A percentile compares a stretch with the other conserved stretches of the same genome.
Evolutionary conservation across 495 filamentous ascomycete genomes (phyloP).

Genomic region (Hamigera avellanea): DNA sequence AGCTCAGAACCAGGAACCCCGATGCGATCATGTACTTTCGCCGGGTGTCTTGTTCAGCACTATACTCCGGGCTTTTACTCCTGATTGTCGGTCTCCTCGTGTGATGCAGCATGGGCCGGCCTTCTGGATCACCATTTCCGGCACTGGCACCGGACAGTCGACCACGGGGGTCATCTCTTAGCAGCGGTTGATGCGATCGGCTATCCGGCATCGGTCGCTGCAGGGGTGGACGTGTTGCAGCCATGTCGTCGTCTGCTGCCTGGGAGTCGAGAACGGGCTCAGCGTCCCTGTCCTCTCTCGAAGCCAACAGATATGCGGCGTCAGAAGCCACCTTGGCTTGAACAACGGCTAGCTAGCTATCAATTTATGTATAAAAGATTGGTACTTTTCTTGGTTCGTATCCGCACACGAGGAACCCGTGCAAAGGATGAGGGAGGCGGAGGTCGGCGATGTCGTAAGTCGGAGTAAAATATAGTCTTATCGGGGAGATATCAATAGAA

Average conservation of each 20-base stretch:
- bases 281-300: constrained; percentile 5
- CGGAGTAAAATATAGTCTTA: too few species aligned
- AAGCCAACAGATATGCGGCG: constrained; percentile 5
- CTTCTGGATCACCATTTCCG: constrained; percentile 24
- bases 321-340: constrained; percentile 12
- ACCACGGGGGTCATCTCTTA: constrained; percentile 42
- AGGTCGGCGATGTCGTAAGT: too few species aligned
- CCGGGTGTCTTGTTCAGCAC: constrained; percentile 49
- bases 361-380: too few species aligned
- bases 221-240: constrained; percentile 31
- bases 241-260: constrained; percentile 34
- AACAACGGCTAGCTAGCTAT: background rate
- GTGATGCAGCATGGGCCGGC: constrained; percentile 31
- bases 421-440: too few species aligned
- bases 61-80: constrained; percentile 45
- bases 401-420: too few species aligned
- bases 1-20: constrained; percentile 66
- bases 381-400: too few species aligned
- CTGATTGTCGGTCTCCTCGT: constrained; percentile 47
- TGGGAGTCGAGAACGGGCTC: constrained; percentile 17
- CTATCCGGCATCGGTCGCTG: constrained; percentile 39
- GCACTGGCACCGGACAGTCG: constrained; percentile 30
- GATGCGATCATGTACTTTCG: constrained; percentile 79
- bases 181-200: constrained; percentile 41
- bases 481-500: too few species aligned